phyloP scores from a whole-genome alignment of 805 yeast species.

The Lipomyces spencermartinsiae region DNA sequence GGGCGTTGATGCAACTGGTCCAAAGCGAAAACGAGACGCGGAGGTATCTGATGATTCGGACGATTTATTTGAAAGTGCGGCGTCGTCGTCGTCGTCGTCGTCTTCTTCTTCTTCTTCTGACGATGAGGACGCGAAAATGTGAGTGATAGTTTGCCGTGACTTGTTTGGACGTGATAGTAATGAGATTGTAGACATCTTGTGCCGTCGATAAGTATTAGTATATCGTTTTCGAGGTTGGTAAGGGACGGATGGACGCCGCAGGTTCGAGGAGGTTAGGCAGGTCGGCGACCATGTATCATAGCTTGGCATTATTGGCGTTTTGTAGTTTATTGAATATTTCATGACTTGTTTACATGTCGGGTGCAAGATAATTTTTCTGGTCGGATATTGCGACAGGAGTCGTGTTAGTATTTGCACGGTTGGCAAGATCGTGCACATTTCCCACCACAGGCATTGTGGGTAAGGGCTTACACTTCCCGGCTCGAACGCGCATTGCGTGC shows the following conservation, averaged over 20 bases:
- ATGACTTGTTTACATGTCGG: not conserved
- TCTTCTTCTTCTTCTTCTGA: not conserved
- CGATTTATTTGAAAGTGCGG: not conserved
- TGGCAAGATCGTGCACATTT: no score
- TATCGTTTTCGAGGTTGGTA: constrained; percentile 6
- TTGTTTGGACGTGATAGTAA: not conserved
- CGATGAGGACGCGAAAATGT: constrained; percentile 6
- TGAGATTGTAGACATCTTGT: not conserved
- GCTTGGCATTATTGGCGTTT: not conserved
- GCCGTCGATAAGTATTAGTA: not conserved
- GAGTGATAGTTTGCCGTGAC: not conserved
- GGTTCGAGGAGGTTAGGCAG: not conserved
- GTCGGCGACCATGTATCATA: not conserved
- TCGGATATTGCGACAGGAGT: not conserved
- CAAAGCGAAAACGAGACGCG: not conserved
- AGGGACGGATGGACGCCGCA: constrained; percentile 6
- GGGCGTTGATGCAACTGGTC: not conserved
- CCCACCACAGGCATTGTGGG: no score
- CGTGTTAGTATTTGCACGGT: no score
- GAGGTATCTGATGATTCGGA: constrained; percentile 6
- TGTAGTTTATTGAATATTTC: not conserved
- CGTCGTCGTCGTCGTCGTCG: not conserved
- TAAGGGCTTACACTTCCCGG: no score
- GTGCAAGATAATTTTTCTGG: not conserved
- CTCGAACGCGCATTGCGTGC: no score